Evolutionary conservation across 352 stramenopile species (phyloP), one percentile per base, ranked within the genome.

Genomic region (Pythium rishiriense): DNA sequence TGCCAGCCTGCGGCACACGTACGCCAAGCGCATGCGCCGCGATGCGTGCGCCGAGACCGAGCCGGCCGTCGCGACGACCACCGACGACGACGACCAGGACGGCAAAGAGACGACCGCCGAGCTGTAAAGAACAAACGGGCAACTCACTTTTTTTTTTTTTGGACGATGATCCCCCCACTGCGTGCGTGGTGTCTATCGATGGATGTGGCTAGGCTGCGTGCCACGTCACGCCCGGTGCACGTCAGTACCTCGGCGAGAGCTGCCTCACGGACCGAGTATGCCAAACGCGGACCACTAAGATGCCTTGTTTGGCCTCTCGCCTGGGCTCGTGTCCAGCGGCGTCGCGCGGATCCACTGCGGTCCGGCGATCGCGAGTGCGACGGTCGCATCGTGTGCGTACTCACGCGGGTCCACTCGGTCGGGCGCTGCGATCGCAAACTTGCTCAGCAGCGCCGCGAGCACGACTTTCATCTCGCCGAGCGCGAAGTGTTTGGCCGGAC

Each of bases 401-500:
- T 22, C 37, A 17, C 69, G 70, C 11, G 76, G 74, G 25, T 81
- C 68, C 11, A 52, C n/a, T n/a, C n/a, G n/a, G n/a, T n/a, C 55
- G 15, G 50, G 21, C 10, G 63, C 74, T 42, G 70, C 39, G n/a
- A 88, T 47, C 19, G 74, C 56, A 49, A 81, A 79, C 21, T 79
- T 72, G 42, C 69, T 78, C 35, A 86, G 48, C 21, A 87, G 58
- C 15, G 66, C 66, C 5, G 78, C 72, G 15, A 86, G 59, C 39
- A 69, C 66, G 39, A 90, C 72, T 50, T 88, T 88, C 48, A 88
- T 67, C 55, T 90, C 79, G 42, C 88, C 69, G 70, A 90, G 78
- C 24, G 79, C 73, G 33, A 90, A 53, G 28, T 81, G 79, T 42
- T 71, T 69, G 45, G 84, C 82, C 19, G 93, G 67, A 52, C 85